A percentile compares a stretch with the other conserved stretches of the same genome.
Evolutionary conservation across 2,329 filamentous ascomycete species (phyloP).

Genomic region (Aspergillus sp.): DNA sequence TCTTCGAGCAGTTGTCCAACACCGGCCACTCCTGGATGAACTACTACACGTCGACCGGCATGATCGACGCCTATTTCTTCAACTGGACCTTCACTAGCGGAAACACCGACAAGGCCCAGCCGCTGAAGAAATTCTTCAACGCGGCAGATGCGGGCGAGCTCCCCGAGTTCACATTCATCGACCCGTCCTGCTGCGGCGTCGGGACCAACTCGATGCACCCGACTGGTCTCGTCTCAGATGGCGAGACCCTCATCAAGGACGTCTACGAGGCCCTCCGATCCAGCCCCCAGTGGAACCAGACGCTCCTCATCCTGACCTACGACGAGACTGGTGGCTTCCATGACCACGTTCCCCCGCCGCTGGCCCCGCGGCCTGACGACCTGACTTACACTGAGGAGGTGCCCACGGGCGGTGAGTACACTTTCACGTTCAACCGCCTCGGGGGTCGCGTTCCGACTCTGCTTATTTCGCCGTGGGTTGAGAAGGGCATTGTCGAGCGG

Average conservation of each 20-base stretch:
- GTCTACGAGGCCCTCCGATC: constrained; percentile 28
- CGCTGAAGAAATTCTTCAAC: constrained; percentile 24
- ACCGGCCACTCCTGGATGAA: constrained; percentile 28
- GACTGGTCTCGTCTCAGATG: constrained; percentile 25
- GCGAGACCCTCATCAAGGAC: constrained; percentile 26
- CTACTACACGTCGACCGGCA: constrained; percentile 19
- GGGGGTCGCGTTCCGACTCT: constrained; percentile 22
- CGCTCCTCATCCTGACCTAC: constrained; percentile 29
- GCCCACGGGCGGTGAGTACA: constrained; percentile 17
- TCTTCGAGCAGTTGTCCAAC: constrained; percentile 33
- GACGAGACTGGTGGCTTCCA: constrained; percentile 32
- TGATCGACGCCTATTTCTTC: constrained; percentile 24
- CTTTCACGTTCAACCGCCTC: constrained; percentile 19
- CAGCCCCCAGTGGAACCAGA: constrained; percentile 27
- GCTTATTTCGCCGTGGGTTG: constrained; percentile 22
- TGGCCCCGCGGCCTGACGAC: constrained; percentile 25
- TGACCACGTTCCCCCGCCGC: constrained; percentile 28
- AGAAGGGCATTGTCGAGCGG: constrained; percentile 22
- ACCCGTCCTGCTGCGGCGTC: constrained; percentile 32
- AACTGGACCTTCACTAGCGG: constrained; percentile 24
- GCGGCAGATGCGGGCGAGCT: constrained; percentile 24
- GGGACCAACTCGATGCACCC: constrained; percentile 30
- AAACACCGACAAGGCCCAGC: constrained; percentile 19
- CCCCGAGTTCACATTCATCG: constrained; percentile 27
- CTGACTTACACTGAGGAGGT: constrained; percentile 25